These are phyloP conservation scores for Huiozyma naganishii DNA, from an alignment of 805 yeast genomes.

Conservation along the genomic window DNA sequence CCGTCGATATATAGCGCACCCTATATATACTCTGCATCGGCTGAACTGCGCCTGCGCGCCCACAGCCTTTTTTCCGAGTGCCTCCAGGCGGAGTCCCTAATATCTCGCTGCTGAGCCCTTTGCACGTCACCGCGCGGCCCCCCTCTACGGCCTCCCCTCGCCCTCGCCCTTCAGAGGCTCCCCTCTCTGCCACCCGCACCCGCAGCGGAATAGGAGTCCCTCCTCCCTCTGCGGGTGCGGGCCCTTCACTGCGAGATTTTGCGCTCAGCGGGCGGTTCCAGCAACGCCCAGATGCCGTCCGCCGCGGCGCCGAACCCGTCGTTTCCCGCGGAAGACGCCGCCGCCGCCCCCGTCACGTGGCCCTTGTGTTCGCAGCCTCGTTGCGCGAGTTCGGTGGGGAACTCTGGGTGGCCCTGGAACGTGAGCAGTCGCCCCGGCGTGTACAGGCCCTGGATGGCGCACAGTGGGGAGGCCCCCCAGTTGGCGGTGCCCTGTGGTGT, in stretches of 20 bases:
- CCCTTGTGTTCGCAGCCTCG: conserved; percentile 4
- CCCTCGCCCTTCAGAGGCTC: too few species aligned
- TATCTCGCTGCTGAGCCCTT: too few species aligned
- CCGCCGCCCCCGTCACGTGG: background rate
- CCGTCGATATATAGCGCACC: too few species aligned
- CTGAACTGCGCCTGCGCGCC: too few species aligned
- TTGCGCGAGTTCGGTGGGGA: conserved; percentile 29
- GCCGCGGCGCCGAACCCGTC: conserved; percentile 28
- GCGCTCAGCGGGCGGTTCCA: background rate
- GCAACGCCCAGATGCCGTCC: conserved; percentile 8
- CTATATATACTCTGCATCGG: too few species aligned
- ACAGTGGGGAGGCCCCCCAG: conserved; percentile 45
- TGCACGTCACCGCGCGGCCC: too few species aligned
- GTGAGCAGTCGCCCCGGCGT: conserved; percentile 44
- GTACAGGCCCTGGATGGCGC: conserved; percentile 59
- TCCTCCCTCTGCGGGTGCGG: background rate
- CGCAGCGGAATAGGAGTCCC: background rate
- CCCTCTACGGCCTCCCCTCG: too few species aligned
- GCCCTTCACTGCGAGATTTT: background rate
- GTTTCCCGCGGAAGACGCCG: conserved; percentile 13
- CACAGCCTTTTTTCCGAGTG: too few species aligned
- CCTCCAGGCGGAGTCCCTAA: too few species aligned
- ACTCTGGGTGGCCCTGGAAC: conserved; percentile 90
- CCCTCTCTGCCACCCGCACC: too few species aligned
- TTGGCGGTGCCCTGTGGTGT: conserved; percentile 29